phyloP scores from a whole-genome alignment of 257 asterid genomes.

The Nemophila menziesii region DNA sequence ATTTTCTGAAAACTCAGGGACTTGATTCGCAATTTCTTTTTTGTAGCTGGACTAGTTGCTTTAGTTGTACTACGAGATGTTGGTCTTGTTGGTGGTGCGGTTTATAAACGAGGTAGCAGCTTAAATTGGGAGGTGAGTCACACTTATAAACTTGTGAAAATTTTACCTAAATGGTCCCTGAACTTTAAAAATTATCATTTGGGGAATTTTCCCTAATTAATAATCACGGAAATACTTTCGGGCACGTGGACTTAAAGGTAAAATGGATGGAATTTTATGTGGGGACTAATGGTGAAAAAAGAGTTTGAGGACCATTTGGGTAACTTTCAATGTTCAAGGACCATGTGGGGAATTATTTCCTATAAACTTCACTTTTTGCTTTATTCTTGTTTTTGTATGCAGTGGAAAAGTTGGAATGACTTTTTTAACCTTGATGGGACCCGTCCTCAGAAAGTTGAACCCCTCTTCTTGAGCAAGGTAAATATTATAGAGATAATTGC shows the following conservation, averaged over 20 bases:
- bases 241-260: no score
- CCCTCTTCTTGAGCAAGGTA: conserved; percentile 91
- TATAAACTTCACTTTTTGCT: conserved; percentile 6
- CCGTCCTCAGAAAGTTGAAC: conserved; percentile 59
- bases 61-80: conserved; percentile 75
- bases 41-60: conserved; percentile 76
- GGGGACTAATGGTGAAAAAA: no score
- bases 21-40: conserved; percentile 4
- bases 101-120: conserved; percentile 64
- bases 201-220: no score
- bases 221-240: no score
- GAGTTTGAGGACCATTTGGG: no score
- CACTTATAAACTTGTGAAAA: conserved; percentile 1
- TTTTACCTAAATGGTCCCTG: no score
- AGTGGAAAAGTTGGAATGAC: conserved; percentile 67
- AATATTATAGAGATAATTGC: no score
- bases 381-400: conserved; percentile 12
- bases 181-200: no score
- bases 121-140: conserved; percentile 62
- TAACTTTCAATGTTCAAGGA: no score
- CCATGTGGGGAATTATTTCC: no score
- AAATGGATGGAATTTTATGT: no score
- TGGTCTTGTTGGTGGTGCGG: conserved; percentile 79
- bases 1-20: no score
- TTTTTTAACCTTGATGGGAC: conserved; percentile 78